Percentiles rank a stretch among this genome's conserved stretches.
phyloP scores from a whole-genome alignment of 768 basidiomycete genomes.

The Auriscalpium microsporum region DNA sequence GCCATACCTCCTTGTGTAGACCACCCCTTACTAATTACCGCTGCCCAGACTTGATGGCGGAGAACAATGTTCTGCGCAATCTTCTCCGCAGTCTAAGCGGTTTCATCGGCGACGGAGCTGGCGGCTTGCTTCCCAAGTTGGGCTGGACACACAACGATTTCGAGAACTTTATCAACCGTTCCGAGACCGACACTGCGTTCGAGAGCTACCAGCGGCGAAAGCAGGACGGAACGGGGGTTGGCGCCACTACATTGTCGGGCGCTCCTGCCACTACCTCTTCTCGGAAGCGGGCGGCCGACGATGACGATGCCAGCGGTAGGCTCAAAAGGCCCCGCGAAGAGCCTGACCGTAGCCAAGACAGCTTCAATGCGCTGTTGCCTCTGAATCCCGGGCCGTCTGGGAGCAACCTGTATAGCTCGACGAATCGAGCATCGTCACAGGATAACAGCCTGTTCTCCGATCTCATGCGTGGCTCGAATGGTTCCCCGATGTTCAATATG shows the following conservation, averaged over 20 bases:
- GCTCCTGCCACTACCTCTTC: conserved; percentile 13
- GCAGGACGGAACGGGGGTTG: conserved; percentile 25
- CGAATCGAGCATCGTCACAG: conserved; percentile 30
- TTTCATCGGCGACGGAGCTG: conserved; percentile 85
- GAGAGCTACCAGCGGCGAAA: conserved; percentile 80
- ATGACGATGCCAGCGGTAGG: conserved; percentile 28
- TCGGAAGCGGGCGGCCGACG: conserved; percentile 51
- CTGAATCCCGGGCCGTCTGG: conserved; percentile 34
- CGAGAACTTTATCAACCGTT: conserved; percentile 70
- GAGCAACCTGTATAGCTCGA: conserved; percentile 36
- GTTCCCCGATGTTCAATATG: conserved; percentile 53
- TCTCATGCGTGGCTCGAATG: conserved; percentile 24
- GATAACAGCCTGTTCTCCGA: conserved; percentile 43
- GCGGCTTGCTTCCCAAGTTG: conserved; percentile 66
- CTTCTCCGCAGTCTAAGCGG: conserved; percentile 66
- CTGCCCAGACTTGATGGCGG: conserved; percentile 69
- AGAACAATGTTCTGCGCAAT: conserved; percentile 78
- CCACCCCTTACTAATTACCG: neutral
- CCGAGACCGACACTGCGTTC: conserved; percentile 90
- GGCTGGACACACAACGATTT: conserved; percentile 77
- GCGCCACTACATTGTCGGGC: conserved; percentile 12
- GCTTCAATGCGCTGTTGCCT: conserved; percentile 51
- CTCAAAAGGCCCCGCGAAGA: conserved; percentile 48
- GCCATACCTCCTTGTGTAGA: conserved; percentile 8
- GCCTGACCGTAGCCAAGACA: conserved; percentile 33